These are phyloP conservation scores for Chamaenerion angustifolium DNA, from an alignment of 345 rosid species.

Conservation along the genomic window DNA sequence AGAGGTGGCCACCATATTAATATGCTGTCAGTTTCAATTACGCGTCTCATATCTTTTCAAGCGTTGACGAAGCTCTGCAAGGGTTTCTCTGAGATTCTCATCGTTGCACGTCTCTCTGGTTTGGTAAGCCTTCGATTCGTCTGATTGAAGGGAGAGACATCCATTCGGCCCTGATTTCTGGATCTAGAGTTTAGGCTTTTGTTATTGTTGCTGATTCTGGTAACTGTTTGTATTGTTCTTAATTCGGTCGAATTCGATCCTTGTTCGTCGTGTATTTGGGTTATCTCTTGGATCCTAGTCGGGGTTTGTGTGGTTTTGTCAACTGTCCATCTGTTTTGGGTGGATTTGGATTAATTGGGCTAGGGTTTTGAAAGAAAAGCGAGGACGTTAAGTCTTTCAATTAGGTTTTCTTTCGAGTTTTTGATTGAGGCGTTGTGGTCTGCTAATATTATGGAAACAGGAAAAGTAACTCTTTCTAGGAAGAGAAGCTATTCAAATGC, in stretches of 20 bases:
- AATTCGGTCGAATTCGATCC: no score
- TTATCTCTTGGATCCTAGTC: neutral
- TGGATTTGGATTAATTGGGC: neutral
- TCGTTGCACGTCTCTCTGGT: neutral
- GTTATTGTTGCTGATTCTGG: neutral
- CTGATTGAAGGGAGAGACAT: conserved; percentile 30
- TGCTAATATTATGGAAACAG: conserved; percentile 67
- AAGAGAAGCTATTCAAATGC: conserved; percentile 18
- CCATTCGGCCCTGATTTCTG: conserved; percentile 8
- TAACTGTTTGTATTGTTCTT: no score
- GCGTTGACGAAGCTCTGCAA: no score
- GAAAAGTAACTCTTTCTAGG: conserved; percentile 40
- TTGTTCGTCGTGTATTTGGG: neutral
- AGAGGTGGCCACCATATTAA: no score
- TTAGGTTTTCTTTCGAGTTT: conserved; percentile 10
- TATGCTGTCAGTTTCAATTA: no score
- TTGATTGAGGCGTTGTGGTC: conserved; percentile 35
- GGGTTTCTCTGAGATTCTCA: no score
- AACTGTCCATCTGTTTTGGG: neutral
- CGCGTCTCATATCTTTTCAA: no score
- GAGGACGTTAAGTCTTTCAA: neutral
- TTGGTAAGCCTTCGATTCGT: conserved; percentile 41
- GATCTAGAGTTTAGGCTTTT: conserved; percentile 9
- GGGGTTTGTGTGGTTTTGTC: conserved; percentile 1
- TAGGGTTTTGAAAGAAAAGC: neutral